These are phyloP conservation scores for Microcos paniculata DNA, from an alignment of 345 rosid species.

Conservation along the genomic window DNA sequence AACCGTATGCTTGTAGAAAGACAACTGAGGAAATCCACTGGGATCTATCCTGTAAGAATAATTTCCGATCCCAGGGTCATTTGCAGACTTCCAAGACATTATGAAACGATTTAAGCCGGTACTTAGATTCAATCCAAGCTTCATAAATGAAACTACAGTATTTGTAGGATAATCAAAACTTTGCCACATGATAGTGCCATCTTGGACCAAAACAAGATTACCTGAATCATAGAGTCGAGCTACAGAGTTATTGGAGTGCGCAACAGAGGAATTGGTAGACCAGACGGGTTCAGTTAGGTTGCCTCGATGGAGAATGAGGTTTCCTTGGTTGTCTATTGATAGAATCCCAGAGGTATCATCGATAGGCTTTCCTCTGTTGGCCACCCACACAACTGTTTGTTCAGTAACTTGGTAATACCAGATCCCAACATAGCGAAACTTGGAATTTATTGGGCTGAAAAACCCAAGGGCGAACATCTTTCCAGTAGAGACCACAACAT, in stretches of 20 bases:
- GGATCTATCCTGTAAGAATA: slow-evolving; percentile 40
- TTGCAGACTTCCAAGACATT: slow-evolving; percentile 49
- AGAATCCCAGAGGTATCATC: slow-evolving; percentile 39
- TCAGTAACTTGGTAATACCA: slow-evolving; percentile 58
- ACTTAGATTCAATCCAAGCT: slow-evolving; percentile 44
- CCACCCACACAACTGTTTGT: slow-evolving; percentile 68
- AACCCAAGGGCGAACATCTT: slow-evolving; percentile 48
- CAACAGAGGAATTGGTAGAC: slow-evolving; percentile 43
- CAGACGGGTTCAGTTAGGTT: slow-evolving; percentile 41
- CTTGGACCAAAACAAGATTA: slow-evolving; percentile 48
- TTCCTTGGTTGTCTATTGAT: slow-evolving; percentile 34
- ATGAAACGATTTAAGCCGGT: slow-evolving; percentile 30
- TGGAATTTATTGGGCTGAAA: slow-evolving; percentile 47
- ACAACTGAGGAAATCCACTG: slow-evolving; percentile 46
- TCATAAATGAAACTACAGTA: slow-evolving; percentile 56
- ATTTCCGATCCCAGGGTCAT: slow-evolving; percentile 50
- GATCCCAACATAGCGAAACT: slow-evolving; percentile 55
- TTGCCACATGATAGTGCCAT: slow-evolving; percentile 46
- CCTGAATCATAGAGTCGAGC: slow-evolving; percentile 60
- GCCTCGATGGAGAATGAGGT: slow-evolving; percentile 29
- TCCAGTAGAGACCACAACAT: slow-evolving; percentile 36
- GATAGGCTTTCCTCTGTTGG: slow-evolving; percentile 58
- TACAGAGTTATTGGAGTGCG: slow-evolving; percentile 11
- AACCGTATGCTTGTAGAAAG: slow-evolving; percentile 33
- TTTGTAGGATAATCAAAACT: slow-evolving; percentile 68